Evolutionary conservation across 768 basidiomycete genomes (phyloP), one percentile per base, ranked within the genome.

Genomic region (Termitomyces sp.): DNA sequence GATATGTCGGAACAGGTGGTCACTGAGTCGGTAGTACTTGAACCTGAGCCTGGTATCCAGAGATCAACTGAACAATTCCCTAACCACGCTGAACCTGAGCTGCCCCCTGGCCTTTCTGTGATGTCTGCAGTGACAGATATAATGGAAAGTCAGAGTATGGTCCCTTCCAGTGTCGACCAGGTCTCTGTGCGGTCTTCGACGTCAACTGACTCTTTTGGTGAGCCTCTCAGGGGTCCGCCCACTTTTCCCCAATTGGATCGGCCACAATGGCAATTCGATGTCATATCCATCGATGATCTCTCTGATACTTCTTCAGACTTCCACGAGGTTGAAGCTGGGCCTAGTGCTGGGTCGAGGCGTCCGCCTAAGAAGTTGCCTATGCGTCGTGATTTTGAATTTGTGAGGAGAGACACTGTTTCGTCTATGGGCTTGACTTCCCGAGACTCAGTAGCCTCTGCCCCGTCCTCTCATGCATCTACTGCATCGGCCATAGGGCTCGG

Each of bases 331-430:
- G 50, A 34, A 59, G 49, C 70, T 40, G 74, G 67, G 3, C 77
- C 78, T 5, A 69, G 78, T 37, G 72, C 82, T 8, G 86, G 85
- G n/a, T 71, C 88, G 38, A 79, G 83, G 52, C 83, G 81, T 63
- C 74, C 74, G 0, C 76, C 78, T 7, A 81, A 86, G 31, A 84
- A 85, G 64, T 75, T 94, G 29, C 92, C 92, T 0, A 78, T 85
- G 49, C 84, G 91, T 5, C 84, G 89, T 29, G 90, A 93, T 61
- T 92, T 94, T 62, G 89, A 92, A 71, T 92, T 93, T 65, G 83
- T 92, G 34, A 80, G 86, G 6, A 77, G 85, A n/a, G 82, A 85
- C 48, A 87, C 83, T 42, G 89, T 91, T 31, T 92, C 91, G 1
- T 94, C 92, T 37, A 86, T 92, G 84, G 89, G 88, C 5, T 83